Conservation (phyloP, 768 basidiomycete genomes). For the Panellus pusillus region DNA sequence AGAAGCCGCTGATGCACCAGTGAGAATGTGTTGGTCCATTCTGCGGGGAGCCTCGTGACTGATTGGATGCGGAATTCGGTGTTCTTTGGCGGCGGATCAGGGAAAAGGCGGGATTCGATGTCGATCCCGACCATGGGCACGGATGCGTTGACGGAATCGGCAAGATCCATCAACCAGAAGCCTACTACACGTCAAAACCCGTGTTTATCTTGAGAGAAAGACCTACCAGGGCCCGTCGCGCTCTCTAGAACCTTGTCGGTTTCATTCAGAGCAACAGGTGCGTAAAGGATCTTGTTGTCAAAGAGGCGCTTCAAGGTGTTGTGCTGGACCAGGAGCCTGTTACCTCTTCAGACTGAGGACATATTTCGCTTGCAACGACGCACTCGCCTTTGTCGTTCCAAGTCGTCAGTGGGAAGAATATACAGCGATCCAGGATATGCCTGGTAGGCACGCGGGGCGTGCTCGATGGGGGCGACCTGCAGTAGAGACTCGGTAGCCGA, state of each 20-base stretch:
- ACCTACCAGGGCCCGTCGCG: slow-evolving; percentile 14
- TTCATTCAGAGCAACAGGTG: slow-evolving; percentile 6
- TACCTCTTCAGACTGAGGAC: neutral
- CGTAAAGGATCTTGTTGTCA: slow-evolving; percentile 10
- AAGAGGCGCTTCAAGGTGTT: slow-evolving; percentile 11
- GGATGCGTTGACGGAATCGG: slow-evolving; percentile 9
- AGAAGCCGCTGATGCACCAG: slow-evolving; percentile 22
- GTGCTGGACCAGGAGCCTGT: slow-evolving; percentile 14
- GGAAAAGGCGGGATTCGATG: slow-evolving; percentile 13
- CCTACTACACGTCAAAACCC: neutral
- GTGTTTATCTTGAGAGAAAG: neutral
- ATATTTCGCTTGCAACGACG: too few species aligned
- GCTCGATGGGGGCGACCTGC: neutral
- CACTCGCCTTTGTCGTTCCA: slow-evolving; percentile 13
- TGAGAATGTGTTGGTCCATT: slow-evolving; percentile 19
- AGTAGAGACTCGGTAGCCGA: too few species aligned
- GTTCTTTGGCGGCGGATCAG: slow-evolving; percentile 6
- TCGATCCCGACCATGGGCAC: slow-evolving; percentile 19
- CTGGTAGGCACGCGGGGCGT: slow-evolving; percentile 13
- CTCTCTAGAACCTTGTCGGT: slow-evolving; percentile 13
- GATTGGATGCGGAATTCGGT: slow-evolving; percentile 12
- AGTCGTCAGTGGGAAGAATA: slow-evolving; percentile 13
- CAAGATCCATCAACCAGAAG: slow-evolving; percentile 11
- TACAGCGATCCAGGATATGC: slow-evolving; percentile 18
- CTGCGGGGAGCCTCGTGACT: slow-evolving; percentile 3